Evolutionary conservation across 2,329 filamentous ascomycete species (phyloP).

Genomic region (Ustilaginoidea virens): DNA sequence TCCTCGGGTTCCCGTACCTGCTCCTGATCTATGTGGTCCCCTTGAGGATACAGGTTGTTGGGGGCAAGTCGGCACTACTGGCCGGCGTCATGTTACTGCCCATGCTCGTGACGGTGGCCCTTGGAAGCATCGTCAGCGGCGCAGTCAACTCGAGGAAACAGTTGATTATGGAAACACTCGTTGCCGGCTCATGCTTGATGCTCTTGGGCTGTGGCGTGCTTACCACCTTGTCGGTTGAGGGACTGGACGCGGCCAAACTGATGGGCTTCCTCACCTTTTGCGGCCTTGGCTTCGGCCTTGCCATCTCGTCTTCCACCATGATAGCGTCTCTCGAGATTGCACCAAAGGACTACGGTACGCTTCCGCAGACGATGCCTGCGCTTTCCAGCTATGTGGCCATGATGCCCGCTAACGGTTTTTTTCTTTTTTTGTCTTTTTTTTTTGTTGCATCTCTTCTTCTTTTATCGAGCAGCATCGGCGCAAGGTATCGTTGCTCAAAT

Average conservation of each 20-base stretch:
- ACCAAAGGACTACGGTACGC: conserved; percentile 29
- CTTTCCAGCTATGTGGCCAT: no score
- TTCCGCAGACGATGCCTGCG: no score
- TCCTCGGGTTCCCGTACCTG: conserved; percentile 35
- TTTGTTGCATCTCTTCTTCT: no score
- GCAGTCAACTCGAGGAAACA: conserved; percentile 26
- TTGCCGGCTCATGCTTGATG: conserved; percentile 26
- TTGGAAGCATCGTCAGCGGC: conserved; percentile 28
- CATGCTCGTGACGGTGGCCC: conserved; percentile 31
- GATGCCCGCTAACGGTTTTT: no score
- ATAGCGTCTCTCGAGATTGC: conserved; percentile 26
- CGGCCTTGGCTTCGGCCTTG: conserved; percentile 37
- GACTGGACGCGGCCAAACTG: conserved; percentile 25
- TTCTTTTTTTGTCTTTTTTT: no score
- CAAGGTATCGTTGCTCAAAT: conserved; percentile 37
- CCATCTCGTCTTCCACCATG: conserved; percentile 31
- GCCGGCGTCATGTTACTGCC: conserved; percentile 37
- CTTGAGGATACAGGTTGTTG: conserved; percentile 32
- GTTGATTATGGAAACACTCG: conserved; percentile 26
- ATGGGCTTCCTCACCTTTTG: conserved; percentile 34
- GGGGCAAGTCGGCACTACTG: conserved; percentile 26
- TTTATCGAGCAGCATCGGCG: conserved; percentile 32
- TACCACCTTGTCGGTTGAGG: conserved; percentile 16
- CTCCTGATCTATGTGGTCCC: conserved; percentile 34
- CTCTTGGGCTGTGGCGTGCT: conserved; percentile 31